These are phyloP conservation scores for Fragaria ananassa DNA, from an alignment of 306 rosid genomes.

Conservation along the genomic window DNA sequence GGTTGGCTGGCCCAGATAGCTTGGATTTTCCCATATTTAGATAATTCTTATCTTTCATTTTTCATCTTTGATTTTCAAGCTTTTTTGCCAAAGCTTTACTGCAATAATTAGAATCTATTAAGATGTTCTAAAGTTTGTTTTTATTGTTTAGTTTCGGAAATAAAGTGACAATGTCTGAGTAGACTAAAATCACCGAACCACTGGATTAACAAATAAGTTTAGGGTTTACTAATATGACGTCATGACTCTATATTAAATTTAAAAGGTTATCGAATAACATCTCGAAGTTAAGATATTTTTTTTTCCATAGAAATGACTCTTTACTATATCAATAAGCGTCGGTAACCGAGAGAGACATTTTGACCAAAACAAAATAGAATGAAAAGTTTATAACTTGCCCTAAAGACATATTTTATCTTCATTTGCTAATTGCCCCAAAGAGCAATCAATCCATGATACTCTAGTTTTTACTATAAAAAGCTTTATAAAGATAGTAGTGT, in stretches of 20 bases:
- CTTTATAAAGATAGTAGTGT: no score
- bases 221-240: no score
- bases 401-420: not conserved
- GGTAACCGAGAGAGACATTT: not conserved
- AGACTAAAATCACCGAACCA: no score
- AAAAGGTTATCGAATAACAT: not conserved
- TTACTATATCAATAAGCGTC: not conserved
- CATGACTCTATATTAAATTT: not conserved
- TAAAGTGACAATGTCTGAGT: not conserved
- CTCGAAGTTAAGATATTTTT: not conserved
- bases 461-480: not conserved
- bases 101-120: not conserved
- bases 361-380: not conserved
- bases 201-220: not conserved
- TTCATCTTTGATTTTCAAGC: not conserved
- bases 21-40: not conserved
- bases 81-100: not conserved
- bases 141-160: not conserved
- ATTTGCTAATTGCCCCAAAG: not conserved
- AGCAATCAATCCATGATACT: not conserved
- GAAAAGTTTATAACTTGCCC: not conserved
- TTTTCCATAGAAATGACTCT: no score
- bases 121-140: no score
- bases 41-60: not conserved
- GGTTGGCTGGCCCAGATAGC: conserved; percentile 13